phyloP scores from a whole-genome alignment of 2,329 filamentous ascomycete genomes.

The Hypoxylon sp. region DNA sequence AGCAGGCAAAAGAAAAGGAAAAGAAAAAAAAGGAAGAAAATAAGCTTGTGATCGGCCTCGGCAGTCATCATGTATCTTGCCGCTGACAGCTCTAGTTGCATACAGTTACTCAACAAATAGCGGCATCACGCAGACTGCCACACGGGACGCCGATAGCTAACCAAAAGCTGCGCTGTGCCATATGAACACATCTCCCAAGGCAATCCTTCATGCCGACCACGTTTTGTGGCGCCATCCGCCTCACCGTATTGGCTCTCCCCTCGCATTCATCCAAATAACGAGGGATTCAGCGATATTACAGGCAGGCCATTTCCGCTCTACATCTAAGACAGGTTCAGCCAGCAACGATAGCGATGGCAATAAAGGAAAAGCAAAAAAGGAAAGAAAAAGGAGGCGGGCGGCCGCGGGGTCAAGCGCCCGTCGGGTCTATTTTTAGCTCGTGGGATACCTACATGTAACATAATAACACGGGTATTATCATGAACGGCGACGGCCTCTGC shows the following conservation, averaged over 20 bases:
- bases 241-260: constrained; percentile 33
- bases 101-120: not conserved
- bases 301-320: constrained; percentile 31
- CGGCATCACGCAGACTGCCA: constrained; percentile 4
- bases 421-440: constrained; percentile 38
- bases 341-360: not conserved
- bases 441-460: constrained; percentile 22
- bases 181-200: constrained; percentile 29
- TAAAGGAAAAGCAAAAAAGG: constrained; percentile 2
- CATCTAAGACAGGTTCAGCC: constrained; percentile 29
- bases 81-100: constrained; percentile 17
- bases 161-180: constrained; percentile 30
- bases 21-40: too few species aligned
- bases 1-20: too few species aligned
- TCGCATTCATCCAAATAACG: constrained; percentile 38
- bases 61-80: constrained; percentile 30
- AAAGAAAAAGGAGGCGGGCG: constrained; percentile 15
- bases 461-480: constrained; percentile 43
- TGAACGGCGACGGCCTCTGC: constrained; percentile 25
- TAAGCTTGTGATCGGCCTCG: constrained; percentile 32
- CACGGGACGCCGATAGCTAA: constrained; percentile 10
- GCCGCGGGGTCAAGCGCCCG: constrained; percentile 33
- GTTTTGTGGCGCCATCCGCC: constrained; percentile 34
- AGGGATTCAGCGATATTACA: constrained; percentile 38
- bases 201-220: constrained; percentile 40